Conservation (phyloP, 2,329 filamentous ascomycete genomes). For the Drechslerella dactyloides region DNA sequence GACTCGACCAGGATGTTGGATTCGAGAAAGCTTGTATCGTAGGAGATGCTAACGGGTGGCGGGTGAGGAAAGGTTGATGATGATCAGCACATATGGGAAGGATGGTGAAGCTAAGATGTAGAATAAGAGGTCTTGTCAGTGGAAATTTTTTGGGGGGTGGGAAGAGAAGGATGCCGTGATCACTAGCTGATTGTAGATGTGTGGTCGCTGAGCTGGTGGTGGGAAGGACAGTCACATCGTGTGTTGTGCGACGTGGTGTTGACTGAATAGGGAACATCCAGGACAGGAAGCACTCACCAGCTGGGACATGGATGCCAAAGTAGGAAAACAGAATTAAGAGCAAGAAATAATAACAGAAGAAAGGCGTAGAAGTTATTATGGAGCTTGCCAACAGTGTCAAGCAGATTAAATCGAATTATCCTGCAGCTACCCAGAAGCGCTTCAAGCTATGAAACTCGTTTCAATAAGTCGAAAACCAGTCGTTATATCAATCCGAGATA, state of each 20-base stretch:
- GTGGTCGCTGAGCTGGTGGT: no score
- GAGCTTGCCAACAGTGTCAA: conserved; percentile 6
- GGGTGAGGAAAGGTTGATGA: conserved; percentile 19
- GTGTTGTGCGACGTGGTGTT: not conserved
- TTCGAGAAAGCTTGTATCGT: conserved; percentile 7
- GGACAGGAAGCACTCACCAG: not conserved
- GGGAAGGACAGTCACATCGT: no score
- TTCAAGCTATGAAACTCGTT: conserved; percentile 47
- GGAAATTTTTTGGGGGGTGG: no score
- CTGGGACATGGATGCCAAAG: not conserved
- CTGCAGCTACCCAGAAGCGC: not conserved
- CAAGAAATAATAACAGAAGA: conserved; percentile 9
- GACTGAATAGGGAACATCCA: not conserved
- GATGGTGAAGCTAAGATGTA: no score
- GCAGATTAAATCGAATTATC: conserved; percentile 15
- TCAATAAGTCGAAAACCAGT: conserved; percentile 48
- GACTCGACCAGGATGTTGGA: not conserved
- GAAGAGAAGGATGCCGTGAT: no score
- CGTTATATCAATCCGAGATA: conserved; percentile 13
- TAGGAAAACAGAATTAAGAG: conserved; percentile 8
- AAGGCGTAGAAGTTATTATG: not conserved
- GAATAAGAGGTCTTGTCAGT: no score
- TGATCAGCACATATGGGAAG: no score
- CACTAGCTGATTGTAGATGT: no score
- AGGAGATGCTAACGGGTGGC: conserved; percentile 10